A percentile compares a stretch with the other conserved stretches of the same genome.
These are phyloP conservation scores for Gyromitra esculenta DNA, from an alignment of 2,329 filamentous ascomycete genomes.

Conservation along the genomic window DNA sequence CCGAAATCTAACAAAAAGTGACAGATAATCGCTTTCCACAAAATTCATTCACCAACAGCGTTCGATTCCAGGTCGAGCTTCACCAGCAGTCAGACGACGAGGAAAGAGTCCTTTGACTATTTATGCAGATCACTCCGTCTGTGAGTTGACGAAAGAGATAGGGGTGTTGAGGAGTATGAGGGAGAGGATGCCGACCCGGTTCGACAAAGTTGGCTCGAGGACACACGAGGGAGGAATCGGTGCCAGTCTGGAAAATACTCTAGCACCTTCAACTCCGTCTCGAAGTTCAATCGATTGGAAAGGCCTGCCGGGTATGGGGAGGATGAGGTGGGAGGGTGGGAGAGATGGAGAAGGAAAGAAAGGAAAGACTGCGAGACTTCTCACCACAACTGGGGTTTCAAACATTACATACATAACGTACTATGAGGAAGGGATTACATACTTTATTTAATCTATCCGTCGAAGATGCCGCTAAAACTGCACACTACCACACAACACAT, in stretches of 20 bases:
- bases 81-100: constrained; percentile 53
- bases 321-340: constrained; percentile 54
- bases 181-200: constrained; percentile 54
- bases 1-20: constrained; percentile 44
- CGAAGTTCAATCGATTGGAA: constrained; percentile 58
- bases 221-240: constrained; percentile 53
- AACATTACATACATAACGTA: constrained; percentile 48
- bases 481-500: constrained; percentile 37
- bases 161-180: constrained; percentile 48
- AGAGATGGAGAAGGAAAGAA: constrained; percentile 56
- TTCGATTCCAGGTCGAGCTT: constrained; percentile 53
- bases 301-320: constrained; percentile 60
- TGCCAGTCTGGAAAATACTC: constrained; percentile 49
- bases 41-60: constrained; percentile 50
- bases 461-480: constrained; percentile 45
- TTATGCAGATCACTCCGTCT: constrained; percentile 48
- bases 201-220: constrained; percentile 55
- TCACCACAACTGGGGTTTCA: constrained; percentile 47
- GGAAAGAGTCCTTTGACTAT: constrained; percentile 49
- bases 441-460: constrained; percentile 53
- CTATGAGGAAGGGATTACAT: constrained; percentile 53
- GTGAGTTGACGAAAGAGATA: constrained; percentile 43
- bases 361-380: constrained; percentile 43
- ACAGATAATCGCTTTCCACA: constrained; percentile 48
- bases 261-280: constrained; percentile 54